phyloP scores from a whole-genome alignment of 768 basidiomycete species.

The Krasilnikovozyma curviuscula region DNA sequence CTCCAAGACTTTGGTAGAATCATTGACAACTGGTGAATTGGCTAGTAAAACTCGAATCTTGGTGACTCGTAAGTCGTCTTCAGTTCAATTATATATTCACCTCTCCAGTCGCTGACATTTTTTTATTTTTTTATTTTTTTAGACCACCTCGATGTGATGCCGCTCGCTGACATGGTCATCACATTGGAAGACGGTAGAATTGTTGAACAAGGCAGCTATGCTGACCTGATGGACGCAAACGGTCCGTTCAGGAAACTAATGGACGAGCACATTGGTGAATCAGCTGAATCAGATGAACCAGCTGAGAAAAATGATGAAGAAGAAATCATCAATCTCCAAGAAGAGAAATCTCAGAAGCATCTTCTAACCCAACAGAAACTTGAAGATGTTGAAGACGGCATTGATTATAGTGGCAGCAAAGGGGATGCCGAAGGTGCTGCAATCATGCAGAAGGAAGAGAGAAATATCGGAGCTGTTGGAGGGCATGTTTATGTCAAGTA shows the following conservation, averaged over 20 bases:
- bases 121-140: no score
- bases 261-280: conserved; percentile 47
- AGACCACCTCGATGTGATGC: no score
- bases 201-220: conserved; percentile 6
- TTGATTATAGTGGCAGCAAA: no score
- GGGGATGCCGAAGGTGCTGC: no score
- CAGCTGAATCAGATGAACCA: conserved; percentile 32
- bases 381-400: conserved; percentile 31
- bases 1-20: conserved; percentile 45
- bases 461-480: conserved; percentile 36
- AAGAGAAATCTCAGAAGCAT: conserved; percentile 28
- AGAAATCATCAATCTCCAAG: conserved; percentile 10
- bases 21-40: conserved; percentile 36
- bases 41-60: conserved; percentile 40
- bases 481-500: conserved; percentile 36
- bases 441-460: no score
- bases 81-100: not conserved
- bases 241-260: conserved; percentile 58
- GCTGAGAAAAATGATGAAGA: conserved; percentile 14
- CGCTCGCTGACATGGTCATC: conserved; percentile 42
- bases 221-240: conserved; percentile 25
- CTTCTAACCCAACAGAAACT: no score
- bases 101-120: no score
- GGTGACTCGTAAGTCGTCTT: conserved; percentile 26
- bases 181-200: conserved; percentile 33